phyloP scores from a whole-genome alignment of 2,329 filamentous ascomycete species.

The Fusarium robinianum region DNA sequence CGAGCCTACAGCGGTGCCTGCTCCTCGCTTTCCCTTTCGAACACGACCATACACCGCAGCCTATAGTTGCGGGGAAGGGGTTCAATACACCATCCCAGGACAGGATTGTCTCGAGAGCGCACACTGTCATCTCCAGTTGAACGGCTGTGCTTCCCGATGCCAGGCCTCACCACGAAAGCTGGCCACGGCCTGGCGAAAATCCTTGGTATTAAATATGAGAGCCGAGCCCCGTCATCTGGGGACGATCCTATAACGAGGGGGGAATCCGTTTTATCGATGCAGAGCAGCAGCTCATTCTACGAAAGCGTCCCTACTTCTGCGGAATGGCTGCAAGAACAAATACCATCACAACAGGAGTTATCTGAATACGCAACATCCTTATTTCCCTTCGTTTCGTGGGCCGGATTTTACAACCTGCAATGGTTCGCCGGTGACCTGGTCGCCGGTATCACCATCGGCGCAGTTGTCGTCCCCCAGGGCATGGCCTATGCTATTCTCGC shows the following conservation, averaged over 20 bases:
- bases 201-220: constrained; percentile 80
- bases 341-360: constrained; percentile 62
- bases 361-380: constrained; percentile 68
- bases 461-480: constrained; percentile 85
- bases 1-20: too few relatives aligned
- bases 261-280: constrained; percentile 77
- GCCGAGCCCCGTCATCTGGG: constrained; percentile 47
- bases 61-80: neutral
- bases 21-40: neutral
- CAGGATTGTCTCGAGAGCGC: neutral
- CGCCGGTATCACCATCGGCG: constrained; percentile 67
- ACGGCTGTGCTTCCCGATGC: constrained; percentile 14
- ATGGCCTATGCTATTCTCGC: constrained; percentile 94
- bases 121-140: neutral
- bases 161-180: constrained; percentile 53
- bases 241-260: constrained; percentile 74
- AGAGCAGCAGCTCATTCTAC: constrained; percentile 76
- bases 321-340: constrained; percentile 71
- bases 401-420: constrained; percentile 81
- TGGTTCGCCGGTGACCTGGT: constrained; percentile 91
- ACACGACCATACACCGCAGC: neutral
- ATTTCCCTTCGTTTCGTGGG: constrained; percentile 92
- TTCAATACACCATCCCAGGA: neutral
- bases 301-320: constrained; percentile 76
- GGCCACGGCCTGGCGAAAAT: constrained; percentile 77